A percentile compares a stretch with the other conserved stretches of the same genome.
Conservation (phyloP, 2,329 filamentous ascomycete genomes). For the Trichoderma brevicompactum region DNA sequence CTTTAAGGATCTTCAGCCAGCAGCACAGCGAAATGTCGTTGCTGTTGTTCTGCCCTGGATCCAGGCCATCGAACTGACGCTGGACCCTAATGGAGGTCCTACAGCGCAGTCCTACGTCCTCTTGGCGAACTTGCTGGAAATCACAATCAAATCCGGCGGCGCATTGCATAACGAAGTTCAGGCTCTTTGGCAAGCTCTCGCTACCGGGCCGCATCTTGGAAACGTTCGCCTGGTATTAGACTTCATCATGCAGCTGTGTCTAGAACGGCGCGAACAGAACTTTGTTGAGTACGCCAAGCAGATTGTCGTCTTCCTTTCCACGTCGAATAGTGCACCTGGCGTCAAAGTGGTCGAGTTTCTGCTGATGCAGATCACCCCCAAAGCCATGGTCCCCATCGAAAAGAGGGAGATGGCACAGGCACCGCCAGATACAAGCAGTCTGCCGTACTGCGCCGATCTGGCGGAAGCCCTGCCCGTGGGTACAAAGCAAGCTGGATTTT, state of each 20-base stretch:
- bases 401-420: slow-evolving; percentile 71
- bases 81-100: slow-evolving; percentile 89
- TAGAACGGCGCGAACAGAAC: slow-evolving; percentile 94
- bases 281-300: slow-evolving; percentile 98
- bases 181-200: slow-evolving; percentile 94
- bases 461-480: slow-evolving; percentile 78
- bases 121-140: slow-evolving; percentile 91
- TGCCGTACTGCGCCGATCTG: slow-evolving; percentile 91
- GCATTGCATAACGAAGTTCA: slow-evolving; percentile 95
- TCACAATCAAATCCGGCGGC: slow-evolving; percentile 89
- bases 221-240: slow-evolving; percentile 95
- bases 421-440: slow-evolving; percentile 71
- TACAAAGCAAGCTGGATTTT: slow-evolving; percentile 90
- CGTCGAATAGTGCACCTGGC: slow-evolving; percentile 72
- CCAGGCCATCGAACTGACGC: slow-evolving; percentile 86
- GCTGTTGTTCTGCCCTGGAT: slow-evolving; percentile 96
- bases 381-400: slow-evolving; percentile 94
- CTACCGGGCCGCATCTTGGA: slow-evolving; percentile 87
- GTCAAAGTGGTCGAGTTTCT: slow-evolving; percentile 94
- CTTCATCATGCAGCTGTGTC: slow-evolving; percentile 92
- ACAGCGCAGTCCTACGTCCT: slow-evolving; percentile 93
- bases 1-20: slow-evolving; percentile 83
- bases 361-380: slow-evolving; percentile 86
- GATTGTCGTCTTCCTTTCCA: slow-evolving; percentile 94
- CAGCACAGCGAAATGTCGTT: slow-evolving; percentile 89